Evolutionary conservation across 139 green algal genomes (phyloP).

Genomic region (Micromonas pusilla): DNA sequence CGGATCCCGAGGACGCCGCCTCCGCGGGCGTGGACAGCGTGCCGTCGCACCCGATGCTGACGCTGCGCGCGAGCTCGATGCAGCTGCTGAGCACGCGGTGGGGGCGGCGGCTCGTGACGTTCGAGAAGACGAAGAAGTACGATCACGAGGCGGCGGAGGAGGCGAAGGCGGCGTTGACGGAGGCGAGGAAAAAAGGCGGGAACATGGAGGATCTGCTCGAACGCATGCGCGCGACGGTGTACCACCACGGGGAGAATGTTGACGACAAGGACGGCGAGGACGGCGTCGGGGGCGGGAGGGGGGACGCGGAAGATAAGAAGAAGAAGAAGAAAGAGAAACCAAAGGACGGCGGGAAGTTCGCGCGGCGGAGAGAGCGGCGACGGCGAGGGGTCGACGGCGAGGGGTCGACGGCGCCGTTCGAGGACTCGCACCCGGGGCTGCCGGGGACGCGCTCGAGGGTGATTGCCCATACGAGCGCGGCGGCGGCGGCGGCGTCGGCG

Average conservation of each 20-base stretch:
- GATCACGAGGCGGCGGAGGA: background rate
- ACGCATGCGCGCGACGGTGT: conserved; percentile 4
- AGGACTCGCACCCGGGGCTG: too few species aligned
- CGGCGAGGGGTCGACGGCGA: too few species aligned
- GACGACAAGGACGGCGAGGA: background rate
- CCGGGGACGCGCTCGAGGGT: too few species aligned
- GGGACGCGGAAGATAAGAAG: background rate
- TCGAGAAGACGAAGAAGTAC: background rate
- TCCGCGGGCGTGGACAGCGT: background rate
- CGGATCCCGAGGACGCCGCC: background rate
- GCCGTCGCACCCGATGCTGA: background rate
- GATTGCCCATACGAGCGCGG: too few species aligned
- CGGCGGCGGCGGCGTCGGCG: too few species aligned
- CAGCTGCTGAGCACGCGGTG: background rate
- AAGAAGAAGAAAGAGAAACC: background rate
- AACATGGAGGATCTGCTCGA: background rate
- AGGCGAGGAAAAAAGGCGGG: background rate
- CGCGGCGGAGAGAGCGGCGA: too few species aligned
- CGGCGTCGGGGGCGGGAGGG: background rate
- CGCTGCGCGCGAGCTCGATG: background rate
- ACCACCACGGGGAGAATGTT: background rate
- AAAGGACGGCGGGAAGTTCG: too few species aligned
- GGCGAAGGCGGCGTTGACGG: background rate
- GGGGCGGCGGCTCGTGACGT: conserved; percentile 14
- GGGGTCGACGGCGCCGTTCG: too few species aligned